phyloP scores from a whole-genome alignment of 176 grass and related monocot species.

The Coix lacrymajobi region DNA sequence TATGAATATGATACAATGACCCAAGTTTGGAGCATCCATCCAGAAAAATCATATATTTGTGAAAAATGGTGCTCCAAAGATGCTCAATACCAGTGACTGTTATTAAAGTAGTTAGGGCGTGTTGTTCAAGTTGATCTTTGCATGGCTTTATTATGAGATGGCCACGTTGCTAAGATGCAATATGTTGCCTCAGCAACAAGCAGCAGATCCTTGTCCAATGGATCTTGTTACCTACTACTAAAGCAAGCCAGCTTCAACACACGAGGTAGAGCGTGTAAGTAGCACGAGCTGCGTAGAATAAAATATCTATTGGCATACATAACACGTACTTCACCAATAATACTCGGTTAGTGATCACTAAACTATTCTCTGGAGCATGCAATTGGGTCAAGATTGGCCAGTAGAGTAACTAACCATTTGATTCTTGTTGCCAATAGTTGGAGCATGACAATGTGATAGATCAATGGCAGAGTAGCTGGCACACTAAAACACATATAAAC shows the following conservation, averaged over 20 bases:
- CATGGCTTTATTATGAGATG: background rate
- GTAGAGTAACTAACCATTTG: constrained; percentile 16
- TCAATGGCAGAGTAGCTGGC: background rate
- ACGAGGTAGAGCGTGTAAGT: constrained; percentile 3
- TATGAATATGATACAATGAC: background rate
- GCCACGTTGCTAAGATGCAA: constrained; percentile 1
- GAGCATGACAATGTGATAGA: constrained; percentile 30
- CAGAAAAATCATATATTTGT: too few species aligned
- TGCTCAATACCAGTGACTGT: background rate
- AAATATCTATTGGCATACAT: background rate
- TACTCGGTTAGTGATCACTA: background rate
- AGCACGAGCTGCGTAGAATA: background rate
- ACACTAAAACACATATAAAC: background rate
- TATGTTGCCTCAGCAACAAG: constrained; percentile 13
- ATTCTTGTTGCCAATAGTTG: constrained; percentile 15
- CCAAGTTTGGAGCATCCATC: background rate
- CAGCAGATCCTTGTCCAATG: background rate
- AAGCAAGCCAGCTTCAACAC: constrained; percentile 7
- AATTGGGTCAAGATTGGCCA: background rate
- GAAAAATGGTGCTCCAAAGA: background rate
- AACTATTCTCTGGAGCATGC: background rate
- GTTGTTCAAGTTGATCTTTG: background rate
- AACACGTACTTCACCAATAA: background rate
- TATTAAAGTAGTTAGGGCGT: background rate
- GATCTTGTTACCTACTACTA: background rate